Evolutionary conservation across 1,139 yeast genomes (phyloP).

Genomic region (Diutina ranongensis): DNA sequence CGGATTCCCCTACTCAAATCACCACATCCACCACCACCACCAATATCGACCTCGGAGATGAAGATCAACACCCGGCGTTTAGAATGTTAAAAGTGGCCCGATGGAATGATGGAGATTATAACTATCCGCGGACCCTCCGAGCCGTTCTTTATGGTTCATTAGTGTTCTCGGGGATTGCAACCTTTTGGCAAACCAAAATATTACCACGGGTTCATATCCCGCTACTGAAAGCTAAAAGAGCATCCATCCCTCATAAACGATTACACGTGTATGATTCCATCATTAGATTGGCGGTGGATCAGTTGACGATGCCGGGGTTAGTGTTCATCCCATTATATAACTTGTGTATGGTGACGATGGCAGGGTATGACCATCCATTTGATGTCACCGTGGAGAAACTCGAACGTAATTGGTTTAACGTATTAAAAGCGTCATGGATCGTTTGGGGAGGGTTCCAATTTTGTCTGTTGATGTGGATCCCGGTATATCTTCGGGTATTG

Average conservation of each 20-base stretch:
- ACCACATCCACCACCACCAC: slow-evolving; percentile 5
- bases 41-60: slow-evolving; percentile 9
- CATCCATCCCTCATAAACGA: slow-evolving; percentile 7
- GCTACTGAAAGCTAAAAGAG: slow-evolving; percentile 13
- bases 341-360: slow-evolving; percentile 27
- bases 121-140: slow-evolving; percentile 42
- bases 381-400: slow-evolving; percentile 24
- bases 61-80: slow-evolving; percentile 9
- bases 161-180: slow-evolving; percentile 71
- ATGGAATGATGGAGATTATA: slow-evolving; percentile 17
- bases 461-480: slow-evolving; percentile 26
- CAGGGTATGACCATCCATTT: slow-evolving; percentile 26
- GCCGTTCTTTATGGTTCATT: slow-evolving; percentile 64
- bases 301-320: slow-evolving; percentile 19
- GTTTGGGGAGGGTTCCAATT: slow-evolving; percentile 36
- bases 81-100: background rate
- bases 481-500: slow-evolving; percentile 30
- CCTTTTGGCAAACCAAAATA: slow-evolving; percentile 51
- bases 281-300: slow-evolving; percentile 27
- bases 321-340: slow-evolving; percentile 38
- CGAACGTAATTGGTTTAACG: slow-evolving; percentile 31
- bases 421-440: slow-evolving; percentile 29
- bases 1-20: slow-evolving; percentile 15
- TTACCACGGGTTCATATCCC: slow-evolving; percentile 41
- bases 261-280: slow-evolving; percentile 22